Base-by-base conservation (phyloP, 352 stramenopile genomes). In the Phytopythium chamaehyphon region DNA sequence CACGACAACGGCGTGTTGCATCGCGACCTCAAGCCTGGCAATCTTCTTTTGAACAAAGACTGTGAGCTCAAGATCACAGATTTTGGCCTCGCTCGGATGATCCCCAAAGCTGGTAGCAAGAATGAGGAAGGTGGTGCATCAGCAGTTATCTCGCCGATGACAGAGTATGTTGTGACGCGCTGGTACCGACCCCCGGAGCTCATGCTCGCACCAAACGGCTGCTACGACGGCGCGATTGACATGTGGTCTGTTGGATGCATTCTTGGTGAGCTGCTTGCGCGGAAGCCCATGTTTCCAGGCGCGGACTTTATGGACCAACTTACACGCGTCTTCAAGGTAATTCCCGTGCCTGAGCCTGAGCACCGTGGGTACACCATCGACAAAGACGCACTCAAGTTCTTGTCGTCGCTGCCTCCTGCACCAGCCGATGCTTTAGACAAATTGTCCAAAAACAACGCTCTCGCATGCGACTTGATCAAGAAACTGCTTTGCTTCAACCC, bases 11-110 rank as follows among this genome's bases (percentile, higher is more conserved):
- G 79, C 18, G 88, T 98, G 45, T 77, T 98, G 38, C 92, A 98
- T 53, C 88, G 93, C 19, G 91, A 98, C 66, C 82, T 97, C 57
- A 98, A 98, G 61, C 89, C 92, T 15, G 90, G 91, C n/a, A 98
- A 98, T 51, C 59, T 98, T 10, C 58, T 98, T 16, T 83, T 98
- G 14, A 76, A 91, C 75, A 94, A 95, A 54, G 90, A 95, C 60
- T 98, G 91, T 57, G 81, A 97, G 53, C 69, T 91, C 45, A 93
- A 91, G 61, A 97, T 98, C 60, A 97, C 90, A 7, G 93, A 98
- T 66, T 98, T 98, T 76, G 93, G 93, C 1, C 75, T 98, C 0
- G 90, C 91, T 9, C 76, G 93, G 0, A 91, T 88, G 83, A 89
- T 87, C 54, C 80, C 80, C 0, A 83, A 85, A 43, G 62, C 72